A percentile compares a stretch with the other conserved stretches of the same genome.
These are phyloP conservation scores for Alternaria triticina DNA, from an alignment of 2,329 filamentous ascomycete genomes.

Conservation along the genomic window DNA sequence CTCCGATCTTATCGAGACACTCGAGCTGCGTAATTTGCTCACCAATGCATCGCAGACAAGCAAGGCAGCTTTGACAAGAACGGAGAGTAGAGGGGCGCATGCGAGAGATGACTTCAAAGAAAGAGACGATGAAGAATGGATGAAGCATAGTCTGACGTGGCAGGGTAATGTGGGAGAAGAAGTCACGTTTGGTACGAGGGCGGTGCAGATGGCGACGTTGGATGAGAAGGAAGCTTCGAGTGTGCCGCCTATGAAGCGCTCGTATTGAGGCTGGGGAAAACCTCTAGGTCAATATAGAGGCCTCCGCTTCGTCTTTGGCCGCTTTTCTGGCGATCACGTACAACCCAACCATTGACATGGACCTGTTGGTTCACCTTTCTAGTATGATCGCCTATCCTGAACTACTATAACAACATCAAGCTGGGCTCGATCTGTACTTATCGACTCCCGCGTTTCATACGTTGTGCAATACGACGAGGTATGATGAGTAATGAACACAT, in stretches of 20 bases:
- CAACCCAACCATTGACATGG: background rate
- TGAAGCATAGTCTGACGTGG: slow-evolving; percentile 58
- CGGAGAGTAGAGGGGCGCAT: slow-evolving; percentile 56
- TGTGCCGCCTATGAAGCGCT: slow-evolving; percentile 46
- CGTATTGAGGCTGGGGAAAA: slow-evolving; percentile 19
- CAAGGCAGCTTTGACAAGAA: slow-evolving; percentile 51
- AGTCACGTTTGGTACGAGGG: slow-evolving; percentile 52
- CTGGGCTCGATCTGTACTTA: background rate
- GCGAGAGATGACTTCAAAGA: slow-evolving; percentile 56
- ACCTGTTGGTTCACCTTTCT: background rate
- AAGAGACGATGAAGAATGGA: slow-evolving; percentile 52
- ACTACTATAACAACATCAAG: background rate
- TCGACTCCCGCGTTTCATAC: background rate
- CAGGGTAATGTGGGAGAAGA: slow-evolving; percentile 49
- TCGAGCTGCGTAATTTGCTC: slow-evolving; percentile 56
- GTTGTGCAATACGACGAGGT: background rate
- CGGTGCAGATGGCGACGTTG: slow-evolving; percentile 52
- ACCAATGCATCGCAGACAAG: slow-evolving; percentile 57
- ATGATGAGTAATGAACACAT: background rate
- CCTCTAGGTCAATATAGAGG: too few species aligned
- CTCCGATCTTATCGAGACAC: slow-evolving; percentile 55
- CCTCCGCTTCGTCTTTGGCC: background rate
- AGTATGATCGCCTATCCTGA: background rate
- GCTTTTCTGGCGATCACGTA: background rate
- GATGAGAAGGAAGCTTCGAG: slow-evolving; percentile 53